Conservation (phyloP, 306 rosid species). For the Mucuna pruriens region DNA sequence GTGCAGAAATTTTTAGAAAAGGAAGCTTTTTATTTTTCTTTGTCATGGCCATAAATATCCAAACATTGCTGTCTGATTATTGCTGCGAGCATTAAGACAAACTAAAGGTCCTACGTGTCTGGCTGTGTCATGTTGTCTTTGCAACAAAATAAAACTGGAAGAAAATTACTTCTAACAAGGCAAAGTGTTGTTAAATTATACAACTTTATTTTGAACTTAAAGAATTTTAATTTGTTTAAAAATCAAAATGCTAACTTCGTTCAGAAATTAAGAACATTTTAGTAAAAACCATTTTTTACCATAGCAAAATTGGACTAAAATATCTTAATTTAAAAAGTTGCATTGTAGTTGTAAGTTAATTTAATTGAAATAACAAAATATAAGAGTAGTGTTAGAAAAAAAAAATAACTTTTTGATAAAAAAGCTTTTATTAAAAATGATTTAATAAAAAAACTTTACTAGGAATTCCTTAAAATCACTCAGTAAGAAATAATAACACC, state of each 20-base stretch:
- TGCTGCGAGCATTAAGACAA: slow-evolving; percentile 26
- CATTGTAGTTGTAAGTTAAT: too few species aligned
- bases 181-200: slow-evolving; percentile 24
- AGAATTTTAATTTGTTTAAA: not conserved
- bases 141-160: slow-evolving; percentile 10
- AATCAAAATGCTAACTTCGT: not conserved
- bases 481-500: too few species aligned
- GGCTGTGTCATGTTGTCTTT: slow-evolving; percentile 32
- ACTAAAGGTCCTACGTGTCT: slow-evolving; percentile 33
- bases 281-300: too few species aligned
- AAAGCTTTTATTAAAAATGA: too few species aligned
- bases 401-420: too few species aligned
- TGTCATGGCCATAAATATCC: slow-evolving; percentile 28
- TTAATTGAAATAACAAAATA: too few species aligned
- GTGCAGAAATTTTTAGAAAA: not conserved
- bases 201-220: not conserved
- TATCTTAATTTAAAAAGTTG: not conserved
- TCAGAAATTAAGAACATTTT: too few species aligned
- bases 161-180: slow-evolving; percentile 29
- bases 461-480: too few species aligned
- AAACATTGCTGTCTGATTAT: slow-evolving; percentile 27
- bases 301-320: too few species aligned
- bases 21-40: not conserved
- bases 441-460: too few species aligned
- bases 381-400: too few species aligned